Base-by-base conservation (phyloP, 1,284 basidiomycete species). In the Melampsora abietis-canadensis region DNA sequence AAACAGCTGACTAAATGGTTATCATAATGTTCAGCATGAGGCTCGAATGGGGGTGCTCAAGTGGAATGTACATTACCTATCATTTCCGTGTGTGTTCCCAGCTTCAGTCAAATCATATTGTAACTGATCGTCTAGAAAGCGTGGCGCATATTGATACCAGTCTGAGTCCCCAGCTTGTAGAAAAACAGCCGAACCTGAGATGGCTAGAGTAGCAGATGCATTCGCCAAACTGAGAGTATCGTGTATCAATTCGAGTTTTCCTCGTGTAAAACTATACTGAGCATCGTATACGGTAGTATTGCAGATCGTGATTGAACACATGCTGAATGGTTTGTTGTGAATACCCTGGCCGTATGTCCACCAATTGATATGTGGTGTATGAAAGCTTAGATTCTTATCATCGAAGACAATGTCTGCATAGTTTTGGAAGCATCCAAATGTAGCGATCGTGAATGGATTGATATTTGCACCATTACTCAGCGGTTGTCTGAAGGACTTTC, bases 401-500 rank as follows among this genome's bases (percentile, higher is more conserved):
- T 30, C 31, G 10, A 5, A 61, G 6, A 30, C 7, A 34, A 61
- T 61, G 31, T 61, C 34, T 8, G 24, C 19, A 37, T 61, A 34
- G 31, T 61, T 61, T 34, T 27, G 27, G 34, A 61, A 61, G 60
- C 60, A 61, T 10, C 60, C 60, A 61, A 61, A 61, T 8, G 27
- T 61, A 34, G 60, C 60, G 14, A 34, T 61, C 27, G 60, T 61
- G 30, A 61, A 61, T 31, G 60, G 60, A 34, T 61, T 61, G 60
- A 61, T 61, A n/a, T 21, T 27, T 2, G 60, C 60, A 8, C 60
- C 60, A 61, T 61, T 27, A 7, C 14, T 61, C 10, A 34, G 19
- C 24, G 31, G 31, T 27, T 27, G 27, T 17, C 24, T 60, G 17
- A 21, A 12, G 27, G 24, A 30, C 2, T 60, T 19, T 14, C 57